Conservation (phyloP, 257 asterid genomes). For the Fraxinus cuspidata region DNA sequence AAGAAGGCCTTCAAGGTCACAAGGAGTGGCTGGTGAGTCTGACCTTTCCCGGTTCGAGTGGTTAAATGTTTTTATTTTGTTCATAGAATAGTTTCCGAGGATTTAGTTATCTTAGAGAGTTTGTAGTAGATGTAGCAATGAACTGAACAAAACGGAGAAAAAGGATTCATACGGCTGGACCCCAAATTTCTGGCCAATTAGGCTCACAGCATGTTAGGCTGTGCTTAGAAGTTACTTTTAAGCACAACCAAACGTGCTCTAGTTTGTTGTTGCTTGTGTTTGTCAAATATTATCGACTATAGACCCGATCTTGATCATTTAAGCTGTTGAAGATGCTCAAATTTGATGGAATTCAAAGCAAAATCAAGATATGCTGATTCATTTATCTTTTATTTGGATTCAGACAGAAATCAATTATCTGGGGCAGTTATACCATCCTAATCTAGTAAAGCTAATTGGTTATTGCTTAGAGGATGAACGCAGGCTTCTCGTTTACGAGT, state of each 20-base stretch:
- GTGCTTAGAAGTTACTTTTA: not conserved
- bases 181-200: not conserved
- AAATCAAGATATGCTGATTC: not conserved
- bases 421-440: conserved; percentile 67
- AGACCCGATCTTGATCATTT: not conserved
- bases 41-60: not conserved
- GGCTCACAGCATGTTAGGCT: not conserved
- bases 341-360: not conserved
- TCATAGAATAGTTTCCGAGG: not conserved
- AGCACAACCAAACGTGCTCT: no score
- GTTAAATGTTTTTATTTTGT: not conserved
- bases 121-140: not conserved
- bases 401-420: conserved; percentile 67
- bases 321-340: not conserved
- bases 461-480: conserved; percentile 78
- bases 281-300: not conserved
- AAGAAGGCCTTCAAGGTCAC: conserved; percentile 82
- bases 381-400: not conserved
- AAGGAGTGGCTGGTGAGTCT: conserved; percentile 83
- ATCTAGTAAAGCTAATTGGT: conserved; percentile 63
- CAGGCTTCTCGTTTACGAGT: conserved; percentile 67
- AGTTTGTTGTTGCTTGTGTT: not conserved
- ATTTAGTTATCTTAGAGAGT: not conserved
- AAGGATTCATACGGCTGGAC: not conserved
- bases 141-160: not conserved